A percentile compares a stretch with the other conserved stretches of the same genome.
Evolutionary conservation across 768 basidiomycete genomes (phyloP).

Genomic region (Dioszegia hungarica): DNA sequence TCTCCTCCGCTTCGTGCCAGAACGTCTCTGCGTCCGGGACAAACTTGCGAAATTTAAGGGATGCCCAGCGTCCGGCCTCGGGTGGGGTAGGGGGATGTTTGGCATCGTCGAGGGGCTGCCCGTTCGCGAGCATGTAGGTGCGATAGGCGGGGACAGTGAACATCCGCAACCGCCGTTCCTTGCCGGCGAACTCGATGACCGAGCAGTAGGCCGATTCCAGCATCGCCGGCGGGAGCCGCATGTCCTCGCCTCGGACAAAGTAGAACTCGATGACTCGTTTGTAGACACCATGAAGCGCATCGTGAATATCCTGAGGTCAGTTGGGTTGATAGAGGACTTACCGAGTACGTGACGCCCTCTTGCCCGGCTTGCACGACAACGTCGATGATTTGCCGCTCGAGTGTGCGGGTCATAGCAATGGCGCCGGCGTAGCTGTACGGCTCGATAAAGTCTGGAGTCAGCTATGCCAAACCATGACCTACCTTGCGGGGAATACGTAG

Average conservation of each 20-base stretch:
- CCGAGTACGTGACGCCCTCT: background rate
- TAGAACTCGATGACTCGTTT: constrained; percentile 31
- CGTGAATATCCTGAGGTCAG: constrained; percentile 21
- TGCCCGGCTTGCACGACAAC: constrained; percentile 14
- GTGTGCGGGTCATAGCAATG: constrained; percentile 7
- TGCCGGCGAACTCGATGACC: constrained; percentile 73
- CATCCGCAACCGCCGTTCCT: constrained; percentile 81
- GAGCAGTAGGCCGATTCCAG: constrained; percentile 65
- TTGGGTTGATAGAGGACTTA: background rate
- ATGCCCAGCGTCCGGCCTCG: constrained; percentile 26
- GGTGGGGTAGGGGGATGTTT: constrained; percentile 13
- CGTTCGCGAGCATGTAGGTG: constrained; percentile 61
- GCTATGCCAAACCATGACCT: background rate
- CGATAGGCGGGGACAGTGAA: constrained; percentile 70
- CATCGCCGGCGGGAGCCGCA: constrained; percentile 64
- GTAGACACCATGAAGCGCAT: constrained; percentile 10
- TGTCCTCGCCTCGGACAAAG: constrained; percentile 19
- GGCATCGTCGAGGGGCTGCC: constrained; percentile 49
- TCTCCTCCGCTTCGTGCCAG: too few species aligned
- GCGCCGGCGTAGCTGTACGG: constrained; percentile 12
- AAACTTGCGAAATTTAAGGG: constrained; percentile 16
- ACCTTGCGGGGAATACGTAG: background rate
- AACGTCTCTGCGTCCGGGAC: constrained; percentile 5
- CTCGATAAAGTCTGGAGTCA: constrained; percentile 7
- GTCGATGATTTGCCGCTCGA: constrained; percentile 21